phyloP scores from a whole-genome alignment of 2,329 filamentous ascomycete genomes.

The Diaporthe sp. region DNA sequence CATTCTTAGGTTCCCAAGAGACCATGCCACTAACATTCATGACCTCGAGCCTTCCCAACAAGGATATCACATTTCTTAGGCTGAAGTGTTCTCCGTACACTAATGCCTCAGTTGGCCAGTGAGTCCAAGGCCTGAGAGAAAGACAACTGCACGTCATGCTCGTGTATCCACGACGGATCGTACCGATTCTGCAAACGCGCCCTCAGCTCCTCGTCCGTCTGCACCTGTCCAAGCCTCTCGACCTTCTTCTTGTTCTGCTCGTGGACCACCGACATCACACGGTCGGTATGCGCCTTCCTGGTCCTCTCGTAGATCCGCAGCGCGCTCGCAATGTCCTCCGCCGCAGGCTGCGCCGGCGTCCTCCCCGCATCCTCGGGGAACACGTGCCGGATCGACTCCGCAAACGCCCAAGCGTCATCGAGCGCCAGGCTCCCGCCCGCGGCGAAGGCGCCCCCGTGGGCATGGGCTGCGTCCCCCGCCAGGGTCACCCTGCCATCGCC shows the following conservation, averaged over 20 bases:
- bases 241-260: constrained; percentile 48
- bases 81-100: too few relatives aligned
- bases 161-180: constrained; percentile 60
- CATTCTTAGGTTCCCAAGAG: not conserved
- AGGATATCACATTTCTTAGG: too few relatives aligned
- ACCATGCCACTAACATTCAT: too few relatives aligned
- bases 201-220: constrained; percentile 56
- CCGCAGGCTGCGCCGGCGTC: constrained; percentile 26
- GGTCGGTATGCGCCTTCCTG: constrained; percentile 57
- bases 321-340: constrained; percentile 47
- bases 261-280: constrained; percentile 52
- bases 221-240: constrained; percentile 43
- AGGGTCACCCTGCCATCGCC: constrained; percentile 52
- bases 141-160: constrained; percentile 59
- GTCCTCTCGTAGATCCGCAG: constrained; percentile 59
- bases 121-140: constrained; percentile 52
- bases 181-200: constrained; percentile 52
- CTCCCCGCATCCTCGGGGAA: constrained; percentile 45
- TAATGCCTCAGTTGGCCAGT: constrained; percentile 50
- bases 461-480: constrained; percentile 57
- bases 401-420: constrained; percentile 59
- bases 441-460: constrained; percentile 58
- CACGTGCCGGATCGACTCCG: constrained; percentile 54
- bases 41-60: too few relatives aligned
- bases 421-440: constrained; percentile 57